Percentiles rank a stretch among this genome's conserved stretches.
Conservation (phyloP, 2,329 filamentous ascomycete genomes). For the Blumeria hordei region DNA sequence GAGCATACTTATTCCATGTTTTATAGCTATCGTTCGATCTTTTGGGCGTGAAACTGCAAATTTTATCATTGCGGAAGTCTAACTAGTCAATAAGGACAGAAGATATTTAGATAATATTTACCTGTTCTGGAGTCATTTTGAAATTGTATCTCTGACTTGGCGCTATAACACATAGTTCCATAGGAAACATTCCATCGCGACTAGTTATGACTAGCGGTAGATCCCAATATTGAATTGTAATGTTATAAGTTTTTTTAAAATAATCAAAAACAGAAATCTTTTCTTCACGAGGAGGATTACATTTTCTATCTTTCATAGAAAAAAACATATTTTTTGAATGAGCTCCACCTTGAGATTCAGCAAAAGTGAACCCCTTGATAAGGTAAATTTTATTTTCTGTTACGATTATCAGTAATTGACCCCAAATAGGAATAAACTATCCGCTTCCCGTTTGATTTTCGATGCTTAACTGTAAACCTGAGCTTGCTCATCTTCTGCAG, state of each 20-base stretch:
- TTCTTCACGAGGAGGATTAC: conserved; percentile 16
- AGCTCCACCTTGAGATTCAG: conserved; percentile 18
- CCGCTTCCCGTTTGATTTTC: conserved; percentile 19
- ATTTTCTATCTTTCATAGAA: conserved; percentile 19
- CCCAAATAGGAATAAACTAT: background rate
- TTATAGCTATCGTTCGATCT: conserved; percentile 43
- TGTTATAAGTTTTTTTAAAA: conserved; percentile 29
- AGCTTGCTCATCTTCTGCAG: conserved; percentile 30
- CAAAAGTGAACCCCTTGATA: conserved; percentile 26
- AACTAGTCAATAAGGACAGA: conserved; percentile 11
- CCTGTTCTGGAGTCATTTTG: conserved; percentile 30
- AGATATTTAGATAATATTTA: conserved; percentile 7
- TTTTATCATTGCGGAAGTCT: conserved; percentile 78
- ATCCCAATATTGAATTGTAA: conserved; percentile 21
- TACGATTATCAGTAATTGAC: background rate
- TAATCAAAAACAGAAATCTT: conserved; percentile 25
- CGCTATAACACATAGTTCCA: conserved; percentile 31
- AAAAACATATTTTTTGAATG: conserved; percentile 32
- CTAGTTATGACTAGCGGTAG: conserved; percentile 34
- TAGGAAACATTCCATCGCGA: conserved; percentile 30
- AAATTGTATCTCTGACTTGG: conserved; percentile 34
- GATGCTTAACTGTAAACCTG: conserved; percentile 30
- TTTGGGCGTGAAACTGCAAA: conserved; percentile 62
- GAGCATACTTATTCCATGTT: conserved; percentile 39
- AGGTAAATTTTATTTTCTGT: conserved; percentile 25